Percentiles rank a stretch among this genome's conserved stretches.
Conservation (phyloP, 306 rosid species). For the Styphnolobium japonicum region DNA sequence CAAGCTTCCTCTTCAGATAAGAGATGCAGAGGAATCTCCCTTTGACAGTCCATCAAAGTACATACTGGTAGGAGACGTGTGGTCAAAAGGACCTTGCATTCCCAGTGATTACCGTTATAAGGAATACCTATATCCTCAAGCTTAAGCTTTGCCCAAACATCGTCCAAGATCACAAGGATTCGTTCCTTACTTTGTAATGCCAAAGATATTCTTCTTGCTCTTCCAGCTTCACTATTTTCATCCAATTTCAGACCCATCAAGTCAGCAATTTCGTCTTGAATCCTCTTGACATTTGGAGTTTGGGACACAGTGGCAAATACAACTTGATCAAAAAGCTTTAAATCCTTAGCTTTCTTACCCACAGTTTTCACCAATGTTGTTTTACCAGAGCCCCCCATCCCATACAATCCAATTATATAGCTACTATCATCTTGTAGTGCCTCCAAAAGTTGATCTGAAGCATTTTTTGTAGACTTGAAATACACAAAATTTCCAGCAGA, state of each 20-base stretch:
- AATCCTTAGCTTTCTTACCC: not conserved
- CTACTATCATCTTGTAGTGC: not conserved
- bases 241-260: not conserved
- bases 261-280: conserved; percentile 27
- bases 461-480: not conserved
- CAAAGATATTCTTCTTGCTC: not conserved
- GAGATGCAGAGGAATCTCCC: not conserved
- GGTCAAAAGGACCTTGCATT: conserved; percentile 19
- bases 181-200: not conserved
- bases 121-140: conserved; percentile 24
- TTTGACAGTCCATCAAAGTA: conserved; percentile 11
- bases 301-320: not conserved
- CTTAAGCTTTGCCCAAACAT: conserved; percentile 1
- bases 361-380: conserved; percentile 17
- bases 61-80: not conserved
- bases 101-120: not conserved
- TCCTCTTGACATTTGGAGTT: not conserved
- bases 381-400: conserved; percentile 20
- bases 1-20: conserved; percentile 14
- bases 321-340: not conserved
- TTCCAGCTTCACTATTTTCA: not conserved
- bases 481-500: not conserved
- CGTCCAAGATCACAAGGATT: conserved; percentile 7
- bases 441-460: not conserved
- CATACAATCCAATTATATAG: conserved; percentile 4